Evolutionary conservation across 257 asterid genomes (phyloP).

Genomic region (Agastache rugosa): DNA sequence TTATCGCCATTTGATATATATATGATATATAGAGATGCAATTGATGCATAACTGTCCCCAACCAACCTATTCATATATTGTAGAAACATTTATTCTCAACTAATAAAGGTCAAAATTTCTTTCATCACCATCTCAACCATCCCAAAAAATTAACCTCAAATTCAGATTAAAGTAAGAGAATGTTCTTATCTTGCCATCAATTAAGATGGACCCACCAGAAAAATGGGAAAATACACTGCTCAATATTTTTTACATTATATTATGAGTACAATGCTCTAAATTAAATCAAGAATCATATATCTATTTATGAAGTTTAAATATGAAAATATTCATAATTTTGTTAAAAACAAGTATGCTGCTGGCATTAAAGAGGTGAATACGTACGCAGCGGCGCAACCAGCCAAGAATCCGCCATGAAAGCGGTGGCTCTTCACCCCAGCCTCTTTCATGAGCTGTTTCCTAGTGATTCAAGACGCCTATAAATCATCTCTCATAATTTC

Average conservation of each 20-base stretch:
- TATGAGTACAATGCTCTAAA: no score
- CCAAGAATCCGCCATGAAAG: conserved; percentile 34
- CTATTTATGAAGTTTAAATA: no score
- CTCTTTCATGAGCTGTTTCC: conserved; percentile 5
- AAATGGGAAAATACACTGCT: no score
- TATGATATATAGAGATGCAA: background rate
- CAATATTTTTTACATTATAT: no score
- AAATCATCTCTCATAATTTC: conserved; percentile 19
- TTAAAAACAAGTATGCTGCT: background rate
- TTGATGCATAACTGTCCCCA: background rate
- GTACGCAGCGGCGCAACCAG: conserved; percentile 16
- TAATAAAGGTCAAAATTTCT: background rate
- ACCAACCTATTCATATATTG: background rate
- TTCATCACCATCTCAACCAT: background rate
- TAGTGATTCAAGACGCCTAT: conserved; percentile 30
- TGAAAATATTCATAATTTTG: no score
- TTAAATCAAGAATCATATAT: no score
- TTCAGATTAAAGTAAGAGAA: background rate
- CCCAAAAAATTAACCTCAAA: background rate
- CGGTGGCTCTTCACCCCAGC: conserved; percentile 26
- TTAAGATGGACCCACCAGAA: no score
- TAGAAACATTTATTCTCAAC: background rate
- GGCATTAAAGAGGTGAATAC: conserved; percentile 33
- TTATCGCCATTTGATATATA: no score
- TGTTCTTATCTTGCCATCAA: no score